Base-by-base conservation (phyloP, 148 eudicot species). In the Amaranthus palmeri region DNA sequence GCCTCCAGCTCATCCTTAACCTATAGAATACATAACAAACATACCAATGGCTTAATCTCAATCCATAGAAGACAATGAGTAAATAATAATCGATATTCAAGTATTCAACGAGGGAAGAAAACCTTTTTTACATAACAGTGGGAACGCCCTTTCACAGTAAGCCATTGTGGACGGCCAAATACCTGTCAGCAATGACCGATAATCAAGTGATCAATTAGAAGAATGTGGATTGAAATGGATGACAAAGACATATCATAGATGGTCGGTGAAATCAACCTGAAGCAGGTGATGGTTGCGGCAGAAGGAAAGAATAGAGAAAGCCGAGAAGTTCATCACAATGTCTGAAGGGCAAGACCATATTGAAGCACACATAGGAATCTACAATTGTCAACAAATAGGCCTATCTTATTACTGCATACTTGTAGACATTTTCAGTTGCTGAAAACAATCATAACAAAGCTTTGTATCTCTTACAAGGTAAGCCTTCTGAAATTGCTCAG, bases 301-400 rank as follows among this genome's bases (percentile, higher is more conserved):
- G 72, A 90, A 95, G 48, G 97, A 92, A 74, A 95, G 93, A 55
- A 92, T 80, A 14, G 93, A 85, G 64, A 77, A 87, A 1, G 97
- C 97, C 12, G 96, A 88, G 65, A 89, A 95, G 80, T 72, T 78
- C 96, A 88, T 85, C 62, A 90, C 93, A 74, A 83, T 85, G 69
- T 88, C 90, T 4, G 99, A 81, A 55, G 97, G 85, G 83, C 96
- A 96, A 56, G 93, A 90, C 97, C 97, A 96, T 66, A 92, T 86
- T 40, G 97, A 96, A 80, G 85, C 91, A 71, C 99, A 96, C 76
- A 96, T 80, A 4, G 99, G 99, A 61, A 96, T 78, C 99, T 96
- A 66, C 55, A 68, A 54, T 44, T 49, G 13, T 17, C 45, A 13
- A 46, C 10, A 9, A 53, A 56, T 65, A 72, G 14, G 36, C 3